Conservation (phyloP, 2,329 filamentous ascomycete species). For the Paecilomyces sp. region DNA sequence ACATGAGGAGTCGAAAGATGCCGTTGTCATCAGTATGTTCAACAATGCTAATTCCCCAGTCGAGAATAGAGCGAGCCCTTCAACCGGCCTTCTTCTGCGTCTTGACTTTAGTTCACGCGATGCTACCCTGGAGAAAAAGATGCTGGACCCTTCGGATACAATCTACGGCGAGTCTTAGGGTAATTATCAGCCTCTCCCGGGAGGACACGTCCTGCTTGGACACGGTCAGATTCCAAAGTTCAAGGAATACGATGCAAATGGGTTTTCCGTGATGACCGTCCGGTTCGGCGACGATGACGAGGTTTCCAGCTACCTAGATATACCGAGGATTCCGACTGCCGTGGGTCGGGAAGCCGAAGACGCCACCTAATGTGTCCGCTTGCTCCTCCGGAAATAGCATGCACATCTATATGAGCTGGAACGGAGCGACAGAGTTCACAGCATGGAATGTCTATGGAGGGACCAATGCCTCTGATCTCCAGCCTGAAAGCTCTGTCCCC, state of each 20-base stretch:
- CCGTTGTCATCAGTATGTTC: conserved; percentile 1
- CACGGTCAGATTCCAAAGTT: conserved; percentile 6
- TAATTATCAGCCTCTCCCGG: conserved; percentile 3
- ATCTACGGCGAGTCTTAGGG: conserved; percentile 5
- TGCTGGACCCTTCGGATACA: not conserved
- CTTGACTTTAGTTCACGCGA: conserved; percentile 5
- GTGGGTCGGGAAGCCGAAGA: not conserved
- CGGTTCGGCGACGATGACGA: not conserved
- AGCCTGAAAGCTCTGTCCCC: not conserved
- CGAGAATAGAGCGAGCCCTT: not conserved
- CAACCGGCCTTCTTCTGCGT: conserved; percentile 4
- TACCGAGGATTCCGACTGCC: not conserved
- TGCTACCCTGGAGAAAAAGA: conserved; percentile 2
- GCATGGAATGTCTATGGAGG: conserved; percentile 12
- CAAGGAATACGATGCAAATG: conserved; percentile 6
- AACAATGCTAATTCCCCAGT: conserved; percentile 5
- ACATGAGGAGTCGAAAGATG: conserved; percentile 1
- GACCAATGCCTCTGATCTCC: not conserved
- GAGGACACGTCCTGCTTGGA: conserved; percentile 3
- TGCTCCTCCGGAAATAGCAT: conserved; percentile 6
- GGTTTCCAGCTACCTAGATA: conserved; percentile 1
- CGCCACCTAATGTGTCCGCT: not conserved
- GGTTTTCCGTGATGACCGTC: conserved; percentile 2
- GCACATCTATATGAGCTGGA: conserved; percentile 21
- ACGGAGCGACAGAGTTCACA: conserved; percentile 17